These are phyloP conservation scores for Blastobotrys buckinghamii DNA, from an alignment of 1,139 yeast genomes.

Conservation along the genomic window DNA sequence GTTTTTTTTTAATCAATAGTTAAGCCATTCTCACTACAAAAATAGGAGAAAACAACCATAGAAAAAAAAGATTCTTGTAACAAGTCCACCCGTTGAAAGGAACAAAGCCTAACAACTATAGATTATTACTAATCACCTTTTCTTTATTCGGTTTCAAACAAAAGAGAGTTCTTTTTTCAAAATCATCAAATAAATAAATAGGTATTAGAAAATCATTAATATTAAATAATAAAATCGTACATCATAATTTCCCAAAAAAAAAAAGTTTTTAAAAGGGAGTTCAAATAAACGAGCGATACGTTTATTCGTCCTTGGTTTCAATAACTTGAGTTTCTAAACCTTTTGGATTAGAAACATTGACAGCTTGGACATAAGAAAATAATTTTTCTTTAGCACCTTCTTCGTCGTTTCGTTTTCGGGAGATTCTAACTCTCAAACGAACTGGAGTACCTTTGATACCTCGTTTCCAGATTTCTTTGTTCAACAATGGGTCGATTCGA, in stretches of 20 bases:
- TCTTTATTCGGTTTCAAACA: neutral
- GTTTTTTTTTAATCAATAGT: no score
- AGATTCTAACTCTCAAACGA: conserved; percentile 98
- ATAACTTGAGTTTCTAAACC: conserved; percentile 98
- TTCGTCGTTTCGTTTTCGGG: conserved; percentile 99
- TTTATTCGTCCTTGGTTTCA: conserved; percentile 47
- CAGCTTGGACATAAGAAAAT: conserved; percentile 98
- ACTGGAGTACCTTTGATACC: conserved; percentile 99
- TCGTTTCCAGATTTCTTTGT: conserved; percentile 98
- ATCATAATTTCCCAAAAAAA: neutral
- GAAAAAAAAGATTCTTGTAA: neutral
- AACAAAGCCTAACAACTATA: neutral
- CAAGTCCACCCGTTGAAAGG: neutral
- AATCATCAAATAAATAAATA: neutral
- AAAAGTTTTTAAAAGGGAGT: neutral
- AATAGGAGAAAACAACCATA: no score
- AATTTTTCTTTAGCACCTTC: conserved; percentile 98
- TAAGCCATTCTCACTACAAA: no score
- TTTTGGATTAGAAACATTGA: conserved; percentile 89
- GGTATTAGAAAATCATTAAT: neutral
- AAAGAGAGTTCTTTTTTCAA: neutral
- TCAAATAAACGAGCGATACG: conserved; percentile 8
- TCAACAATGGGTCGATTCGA: conserved; percentile 97
- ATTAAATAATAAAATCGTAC: neutral
- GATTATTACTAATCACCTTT: neutral